Evolutionary conservation across 495 filamentous ascomycete species (phyloP).

Genomic region (Podospora bellae-mahoneyi): DNA sequence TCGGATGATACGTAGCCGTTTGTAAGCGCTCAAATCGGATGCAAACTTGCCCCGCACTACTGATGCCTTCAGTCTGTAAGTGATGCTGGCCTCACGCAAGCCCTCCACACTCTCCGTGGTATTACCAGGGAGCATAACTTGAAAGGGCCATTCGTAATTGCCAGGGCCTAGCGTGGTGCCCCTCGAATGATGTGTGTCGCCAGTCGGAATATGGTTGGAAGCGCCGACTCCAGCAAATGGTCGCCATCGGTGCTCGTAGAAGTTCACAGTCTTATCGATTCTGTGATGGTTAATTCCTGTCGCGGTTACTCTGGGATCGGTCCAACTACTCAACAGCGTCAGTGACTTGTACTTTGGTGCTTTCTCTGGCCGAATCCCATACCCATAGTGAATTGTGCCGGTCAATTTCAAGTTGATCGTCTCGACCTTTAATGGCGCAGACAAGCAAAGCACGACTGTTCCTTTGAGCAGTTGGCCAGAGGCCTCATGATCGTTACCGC

Average conservation of each 20-base stretch:
- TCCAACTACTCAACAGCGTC: constrained; percentile 38
- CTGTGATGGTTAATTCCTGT: constrained; percentile 48
- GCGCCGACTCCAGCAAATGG: constrained; percentile 44
- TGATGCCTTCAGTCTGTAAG: constrained; percentile 84
- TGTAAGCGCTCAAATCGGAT: constrained; percentile 72
- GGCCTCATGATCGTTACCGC: constrained; percentile 70
- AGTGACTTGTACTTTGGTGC: constrained; percentile 1
- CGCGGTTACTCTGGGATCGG: constrained; percentile 46
- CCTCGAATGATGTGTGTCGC: constrained; percentile 24
- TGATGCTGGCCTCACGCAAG: constrained; percentile 70
- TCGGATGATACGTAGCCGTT: constrained; percentile 80
- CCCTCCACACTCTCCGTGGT: constrained; percentile 89
- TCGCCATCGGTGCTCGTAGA: constrained; percentile 47
- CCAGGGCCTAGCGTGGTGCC: constrained; percentile 65
- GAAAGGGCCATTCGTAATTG: constrained; percentile 90
- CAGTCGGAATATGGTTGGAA: constrained; percentile 24
- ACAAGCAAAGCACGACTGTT: constrained; percentile 69
- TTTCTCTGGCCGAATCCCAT: constrained; percentile 28
- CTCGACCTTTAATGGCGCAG: constrained; percentile 64
- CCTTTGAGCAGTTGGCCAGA: constrained; percentile 72
- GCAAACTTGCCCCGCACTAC: constrained; percentile 75
- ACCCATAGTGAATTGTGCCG: constrained; percentile 68
- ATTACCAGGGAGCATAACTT: constrained; percentile 69
- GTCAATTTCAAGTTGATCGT: constrained; percentile 68
- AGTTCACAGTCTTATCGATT: constrained; percentile 41